These are phyloP conservation scores for Pyrenochaeta sp. DNA, from an alignment of 2,329 filamentous ascomycete genomes.

Conservation along the genomic window DNA sequence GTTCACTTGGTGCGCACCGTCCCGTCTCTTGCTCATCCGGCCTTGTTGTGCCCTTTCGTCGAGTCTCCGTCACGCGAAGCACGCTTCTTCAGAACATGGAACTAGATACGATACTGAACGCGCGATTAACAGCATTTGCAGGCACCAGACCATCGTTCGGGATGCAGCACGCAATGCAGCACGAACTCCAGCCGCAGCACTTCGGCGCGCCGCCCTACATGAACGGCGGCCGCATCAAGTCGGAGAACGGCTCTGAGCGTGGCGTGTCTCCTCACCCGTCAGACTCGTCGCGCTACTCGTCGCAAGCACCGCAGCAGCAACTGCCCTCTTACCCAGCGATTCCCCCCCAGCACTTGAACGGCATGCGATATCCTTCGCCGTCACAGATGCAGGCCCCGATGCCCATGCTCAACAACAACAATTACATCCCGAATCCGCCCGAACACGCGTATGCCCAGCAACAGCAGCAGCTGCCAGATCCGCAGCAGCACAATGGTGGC, in stretches of 20 bases:
- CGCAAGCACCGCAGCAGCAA: constrained; percentile 63
- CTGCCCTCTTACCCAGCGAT: constrained; percentile 60
- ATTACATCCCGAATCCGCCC: constrained; percentile 61
- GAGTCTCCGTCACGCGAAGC: constrained; percentile 28
- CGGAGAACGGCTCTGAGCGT: constrained; percentile 67
- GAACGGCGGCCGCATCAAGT: constrained; percentile 61
- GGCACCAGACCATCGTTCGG: constrained; percentile 47
- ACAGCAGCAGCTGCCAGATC: constrained; percentile 46
- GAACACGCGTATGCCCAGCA: constrained; percentile 58
- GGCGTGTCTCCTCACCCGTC: constrained; percentile 64
- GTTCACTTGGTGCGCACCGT: constrained; percentile 44
- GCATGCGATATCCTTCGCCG: constrained; percentile 63
- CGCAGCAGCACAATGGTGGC: constrained; percentile 52
- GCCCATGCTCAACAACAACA: constrained; percentile 64
- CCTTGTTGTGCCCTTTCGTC: constrained; percentile 24
- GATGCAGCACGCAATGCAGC: constrained; percentile 55
- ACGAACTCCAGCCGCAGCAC: constrained; percentile 53
- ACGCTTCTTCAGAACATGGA: constrained; percentile 44
- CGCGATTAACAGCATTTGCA: constrained; percentile 51
- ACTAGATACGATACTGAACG: constrained; percentile 53
- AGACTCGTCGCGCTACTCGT: constrained; percentile 66
- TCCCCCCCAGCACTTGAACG: constrained; percentile 59
- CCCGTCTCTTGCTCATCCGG: constrained; percentile 34
- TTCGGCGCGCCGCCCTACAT: constrained; percentile 59
- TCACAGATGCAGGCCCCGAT: constrained; percentile 61